Conservation (phyloP, 78 protist genomes). For the Planoprotostelium fungivorum region DNA sequence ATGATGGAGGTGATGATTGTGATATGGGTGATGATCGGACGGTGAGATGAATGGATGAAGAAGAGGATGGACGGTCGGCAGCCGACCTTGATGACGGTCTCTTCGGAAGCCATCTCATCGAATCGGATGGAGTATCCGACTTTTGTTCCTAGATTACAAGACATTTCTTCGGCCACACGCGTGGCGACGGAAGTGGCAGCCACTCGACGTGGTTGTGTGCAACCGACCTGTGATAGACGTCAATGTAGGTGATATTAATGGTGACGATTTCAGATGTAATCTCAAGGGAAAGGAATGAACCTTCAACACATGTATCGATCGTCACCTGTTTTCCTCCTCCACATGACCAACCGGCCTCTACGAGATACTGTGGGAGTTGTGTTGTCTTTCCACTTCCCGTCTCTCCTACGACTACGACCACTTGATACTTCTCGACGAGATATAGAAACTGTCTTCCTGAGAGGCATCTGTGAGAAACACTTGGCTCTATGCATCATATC, state of each 20-base stretch:
- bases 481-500: not conserved
- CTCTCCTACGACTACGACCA: constrained; percentile 48
- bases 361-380: constrained; percentile 70
- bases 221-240: no score
- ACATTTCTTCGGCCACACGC: constrained; percentile 82
- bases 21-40: constrained; percentile 75
- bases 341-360: constrained; percentile 83
- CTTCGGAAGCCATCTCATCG: constrained; percentile 30
- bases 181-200: constrained; percentile 84
- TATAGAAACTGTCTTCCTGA: constrained; percentile 30
- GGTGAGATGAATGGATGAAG: not conserved
- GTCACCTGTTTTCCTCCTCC: constrained; percentile 60
- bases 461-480: not conserved
- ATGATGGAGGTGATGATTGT: constrained; percentile 71
- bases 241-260: no score
- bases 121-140: constrained; percentile 77
- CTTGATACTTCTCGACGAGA: constrained; percentile 35
- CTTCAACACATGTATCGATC: constrained; percentile 88
- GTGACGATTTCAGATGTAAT: no score
- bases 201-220: constrained; percentile 32
- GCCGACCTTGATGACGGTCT: constrained; percentile 79
- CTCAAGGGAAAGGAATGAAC: no score
- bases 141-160: constrained; percentile 40
- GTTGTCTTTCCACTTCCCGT: constrained; percentile 78
- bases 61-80: constrained; percentile 10